Percentiles rank a stretch among this genome's conserved stretches.
Evolutionary conservation across 305 asterid species (phyloP).

Genomic region (Plantago lanceolata): DNA sequence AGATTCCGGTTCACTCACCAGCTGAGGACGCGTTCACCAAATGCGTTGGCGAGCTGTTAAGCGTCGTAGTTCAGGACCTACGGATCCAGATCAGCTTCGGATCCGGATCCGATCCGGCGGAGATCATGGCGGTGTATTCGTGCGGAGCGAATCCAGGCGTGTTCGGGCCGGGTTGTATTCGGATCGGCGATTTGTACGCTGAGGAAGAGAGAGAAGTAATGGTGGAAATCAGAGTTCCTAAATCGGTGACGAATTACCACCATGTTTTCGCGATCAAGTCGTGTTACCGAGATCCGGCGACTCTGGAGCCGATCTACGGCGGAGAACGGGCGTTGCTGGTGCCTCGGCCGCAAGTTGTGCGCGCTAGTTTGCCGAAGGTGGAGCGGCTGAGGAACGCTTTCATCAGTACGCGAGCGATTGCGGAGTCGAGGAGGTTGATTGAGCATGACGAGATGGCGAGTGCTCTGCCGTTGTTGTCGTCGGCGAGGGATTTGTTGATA

Average conservation of each 20-base stretch:
- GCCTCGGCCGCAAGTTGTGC: conserved; percentile 59
- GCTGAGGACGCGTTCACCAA: conserved; percentile 70
- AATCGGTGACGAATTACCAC: conserved; percentile 32
- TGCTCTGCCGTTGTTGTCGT: conserved; percentile 62
- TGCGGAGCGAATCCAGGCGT: conserved; percentile 43
- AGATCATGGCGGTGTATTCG: conserved; percentile 63
- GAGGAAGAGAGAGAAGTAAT: conserved; percentile 74
- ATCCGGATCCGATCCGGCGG: conserved; percentile 76
- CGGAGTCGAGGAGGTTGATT: conserved; percentile 63
- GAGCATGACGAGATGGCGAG: conserved; percentile 57
- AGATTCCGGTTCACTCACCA: conserved; percentile 75
- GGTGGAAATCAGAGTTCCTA: conserved; percentile 63
- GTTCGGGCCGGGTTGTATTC: conserved; percentile 46
- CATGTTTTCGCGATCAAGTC: conserved; percentile 55
- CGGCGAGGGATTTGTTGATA: conserved; percentile 59
- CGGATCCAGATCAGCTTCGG: conserved; percentile 55
- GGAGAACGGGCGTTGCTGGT: conserved; percentile 47
- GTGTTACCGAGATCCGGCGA: conserved; percentile 58
- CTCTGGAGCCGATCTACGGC: conserved; percentile 43
- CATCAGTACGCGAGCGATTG: conserved; percentile 65
- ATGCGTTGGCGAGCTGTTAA: conserved; percentile 71
- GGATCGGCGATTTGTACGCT: conserved; percentile 72
- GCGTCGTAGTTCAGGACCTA: conserved; percentile 79
- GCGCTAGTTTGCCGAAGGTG: conserved; percentile 44
- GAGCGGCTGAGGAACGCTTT: conserved; percentile 66